Evolutionary conservation across 1,139 yeast species (phyloP).

Genomic region (Scheffersomyces cryptocercus): DNA sequence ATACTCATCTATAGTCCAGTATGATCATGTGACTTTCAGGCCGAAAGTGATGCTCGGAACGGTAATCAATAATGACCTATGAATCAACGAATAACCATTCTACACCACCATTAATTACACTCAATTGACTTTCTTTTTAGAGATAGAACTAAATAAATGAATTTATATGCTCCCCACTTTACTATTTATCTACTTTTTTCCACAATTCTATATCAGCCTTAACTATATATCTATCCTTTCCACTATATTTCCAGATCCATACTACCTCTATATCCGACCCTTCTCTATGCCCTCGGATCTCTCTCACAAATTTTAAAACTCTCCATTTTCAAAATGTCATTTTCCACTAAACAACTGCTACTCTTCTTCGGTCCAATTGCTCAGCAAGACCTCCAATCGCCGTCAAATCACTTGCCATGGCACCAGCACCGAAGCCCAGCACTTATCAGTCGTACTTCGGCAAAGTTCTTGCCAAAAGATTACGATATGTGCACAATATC

Average conservation of each 20-base stretch:
- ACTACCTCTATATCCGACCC: too few species aligned
- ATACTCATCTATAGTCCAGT: too few species aligned
- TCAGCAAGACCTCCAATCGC: background rate
- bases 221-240: background rate
- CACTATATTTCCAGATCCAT: background rate
- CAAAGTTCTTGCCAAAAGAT: slow-evolving; percentile 36
- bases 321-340: background rate
- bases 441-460: slow-evolving; percentile 30
- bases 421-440: slow-evolving; percentile 9
- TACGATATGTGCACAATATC: slow-evolving; percentile 37
- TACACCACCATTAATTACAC: too few species aligned
- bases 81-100: too few species aligned
- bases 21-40: too few species aligned
- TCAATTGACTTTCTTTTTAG: too few species aligned
- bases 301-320: slow-evolving; percentile 1
- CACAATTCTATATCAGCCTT: background rate
- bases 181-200: too few species aligned
- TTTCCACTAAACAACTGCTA: background rate
- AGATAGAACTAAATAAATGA: too few species aligned
- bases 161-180: too few species aligned
- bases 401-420: slow-evolving; percentile 5
- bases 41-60: too few species aligned
- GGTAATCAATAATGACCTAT: too few species aligned
- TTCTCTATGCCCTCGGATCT: background rate
- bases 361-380: background rate